Evolutionary conservation across 1,284 basidiomycete genomes (phyloP), one percentile per base, ranked within the genome.

Genomic region (Pyrrhoderma lamaoense): DNA sequence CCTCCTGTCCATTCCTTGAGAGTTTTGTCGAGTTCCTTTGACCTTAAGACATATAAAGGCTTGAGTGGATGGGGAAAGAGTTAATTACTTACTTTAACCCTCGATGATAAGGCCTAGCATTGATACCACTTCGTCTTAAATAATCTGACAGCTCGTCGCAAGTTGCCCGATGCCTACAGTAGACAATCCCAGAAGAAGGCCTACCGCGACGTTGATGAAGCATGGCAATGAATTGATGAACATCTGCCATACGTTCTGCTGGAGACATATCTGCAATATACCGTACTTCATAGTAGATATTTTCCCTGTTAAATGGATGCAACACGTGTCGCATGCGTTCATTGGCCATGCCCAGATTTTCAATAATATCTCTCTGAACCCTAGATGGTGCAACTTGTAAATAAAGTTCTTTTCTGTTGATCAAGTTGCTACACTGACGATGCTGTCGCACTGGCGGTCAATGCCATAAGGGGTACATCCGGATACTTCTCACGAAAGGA

Each of bases 281-380:
- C 42, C 77, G 75, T 49, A 89, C 74, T 66, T 90, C 87, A 60
- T 93, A 93, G 62, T 77, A 91, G 0, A 94, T 72, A 63, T 93
- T 93, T 3, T 69, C 65, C 3, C 90, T 71, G 59, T 93, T 92
- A 67, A 90, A 89, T 0, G 88, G 87, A 60, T 90, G 83, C 0
- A 87, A 67, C 35, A 82, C 82, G 35, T 75, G 74, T 57, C 74
- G 80, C 0, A 90, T 69, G 31, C 74, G 69, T 2, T 76, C 71
- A 37, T 69, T 61, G 4, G 71, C 66, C 68, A 93, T 79, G 47
- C 74, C 72, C 7, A 93, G 71, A 49, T 71, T 85, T 18, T 67
- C 65, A 22, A 85, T 68, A 58, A 93, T 89, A 60, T 91, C 87
- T 13, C 70, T 66, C 56, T 85, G 82, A 5, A 92, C 86, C 37